These are phyloP conservation scores for Saccharomycopsis selenospora DNA, from an alignment of 805 yeast species.

Conservation along the genomic window DNA sequence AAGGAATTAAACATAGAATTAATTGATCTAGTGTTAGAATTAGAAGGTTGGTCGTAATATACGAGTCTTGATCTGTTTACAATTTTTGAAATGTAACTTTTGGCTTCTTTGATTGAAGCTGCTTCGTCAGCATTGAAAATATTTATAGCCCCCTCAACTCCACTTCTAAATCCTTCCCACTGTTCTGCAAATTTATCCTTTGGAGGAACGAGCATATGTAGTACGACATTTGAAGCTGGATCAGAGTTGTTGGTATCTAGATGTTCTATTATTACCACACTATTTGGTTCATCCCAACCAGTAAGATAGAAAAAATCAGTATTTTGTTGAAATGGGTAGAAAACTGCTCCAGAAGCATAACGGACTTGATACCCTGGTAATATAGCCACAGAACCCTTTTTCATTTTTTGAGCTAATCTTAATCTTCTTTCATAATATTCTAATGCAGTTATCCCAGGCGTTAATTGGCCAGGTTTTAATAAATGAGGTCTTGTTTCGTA, in stretches of 20 bases:
- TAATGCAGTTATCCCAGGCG: constrained; percentile 78
- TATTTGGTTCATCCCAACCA: constrained; percentile 89
- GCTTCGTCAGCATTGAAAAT: constrained; percentile 84
- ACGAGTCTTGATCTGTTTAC: constrained; percentile 43
- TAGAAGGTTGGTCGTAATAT: constrained; percentile 45
- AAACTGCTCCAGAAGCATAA: constrained; percentile 85
- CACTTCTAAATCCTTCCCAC: constrained; percentile 95
- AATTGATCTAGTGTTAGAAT: constrained; percentile 19
- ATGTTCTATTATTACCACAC: constrained; percentile 61
- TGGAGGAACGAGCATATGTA: constrained; percentile 82
- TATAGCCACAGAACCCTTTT: constrained; percentile 61
- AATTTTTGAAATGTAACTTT: constrained; percentile 39
- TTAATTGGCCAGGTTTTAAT: constrained; percentile 67
- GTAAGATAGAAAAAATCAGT: constrained; percentile 80
- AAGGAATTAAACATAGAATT: constrained; percentile 25
- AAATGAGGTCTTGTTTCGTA: constrained; percentile 78
- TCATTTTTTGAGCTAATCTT: constrained; percentile 48
- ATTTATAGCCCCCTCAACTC: constrained; percentile 72
- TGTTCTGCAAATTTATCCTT: constrained; percentile 70
- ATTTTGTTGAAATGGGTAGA: constrained; percentile 87
- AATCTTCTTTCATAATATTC: constrained; percentile 75
- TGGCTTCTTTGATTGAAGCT: constrained; percentile 40
- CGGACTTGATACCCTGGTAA: constrained; percentile 65
- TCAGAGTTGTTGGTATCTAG: constrained; percentile 41
- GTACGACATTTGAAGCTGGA: constrained; percentile 30